These are phyloP conservation scores for Penicillium goetzii DNA, from an alignment of 495 filamentous ascomycete genomes.

Conservation along the genomic window DNA sequence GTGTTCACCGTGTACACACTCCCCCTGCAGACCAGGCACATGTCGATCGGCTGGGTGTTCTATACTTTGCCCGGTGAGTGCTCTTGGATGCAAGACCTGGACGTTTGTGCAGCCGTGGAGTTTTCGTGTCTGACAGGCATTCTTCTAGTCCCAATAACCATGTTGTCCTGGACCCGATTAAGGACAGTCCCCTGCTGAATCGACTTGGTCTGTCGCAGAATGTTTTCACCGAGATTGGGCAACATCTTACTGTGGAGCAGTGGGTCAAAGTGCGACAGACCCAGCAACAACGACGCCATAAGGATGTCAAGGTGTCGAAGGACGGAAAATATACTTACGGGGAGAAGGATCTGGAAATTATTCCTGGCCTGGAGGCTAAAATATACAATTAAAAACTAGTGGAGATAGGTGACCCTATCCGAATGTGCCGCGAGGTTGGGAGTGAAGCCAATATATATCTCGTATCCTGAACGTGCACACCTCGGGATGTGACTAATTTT, in stretches of 20 bases:
- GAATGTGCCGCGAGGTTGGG: too few species aligned
- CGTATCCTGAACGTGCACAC: too few species aligned
- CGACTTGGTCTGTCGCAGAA: constrained; percentile 44
- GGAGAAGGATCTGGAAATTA: constrained; percentile 51
- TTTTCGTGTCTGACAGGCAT: neutral
- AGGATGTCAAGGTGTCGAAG: constrained; percentile 42
- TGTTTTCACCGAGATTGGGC: constrained; percentile 37
- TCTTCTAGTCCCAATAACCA: constrained; percentile 40
- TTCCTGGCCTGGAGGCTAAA: constrained; percentile 50
- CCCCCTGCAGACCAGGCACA: constrained; percentile 55
- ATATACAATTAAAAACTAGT: constrained; percentile 42
- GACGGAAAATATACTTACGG: constrained; percentile 44
- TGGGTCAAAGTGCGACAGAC: constrained; percentile 43
- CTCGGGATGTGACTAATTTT: too few species aligned
- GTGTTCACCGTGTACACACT: constrained; percentile 56
- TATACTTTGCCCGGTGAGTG: constrained; percentile 48
- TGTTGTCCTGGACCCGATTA: constrained; percentile 46
- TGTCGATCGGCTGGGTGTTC: constrained; percentile 53
- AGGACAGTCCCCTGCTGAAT: constrained; percentile 47
- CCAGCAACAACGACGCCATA: constrained; percentile 48
- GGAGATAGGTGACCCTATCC: too few species aligned
- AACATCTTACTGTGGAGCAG: constrained; percentile 40
- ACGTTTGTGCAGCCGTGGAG: neutral
- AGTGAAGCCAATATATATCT: too few species aligned
- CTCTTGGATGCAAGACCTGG: neutral